Base-by-base conservation (phyloP, 805 yeast species). In the Candida peoriensis region DNA sequence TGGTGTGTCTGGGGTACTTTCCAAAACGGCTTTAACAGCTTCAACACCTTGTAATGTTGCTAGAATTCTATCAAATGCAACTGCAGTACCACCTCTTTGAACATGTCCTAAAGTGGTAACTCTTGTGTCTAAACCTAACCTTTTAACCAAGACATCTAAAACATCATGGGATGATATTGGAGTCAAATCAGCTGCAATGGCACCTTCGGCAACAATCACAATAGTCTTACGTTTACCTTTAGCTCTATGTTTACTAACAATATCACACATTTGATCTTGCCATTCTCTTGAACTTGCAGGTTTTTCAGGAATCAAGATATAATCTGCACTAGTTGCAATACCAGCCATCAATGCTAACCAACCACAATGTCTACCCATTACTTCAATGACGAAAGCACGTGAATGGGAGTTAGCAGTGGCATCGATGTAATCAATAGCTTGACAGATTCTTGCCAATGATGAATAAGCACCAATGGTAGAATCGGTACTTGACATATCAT, bases 331-430 rank as follows among this genome's bases (percentile, higher is more conserved):
- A 12, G 87, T 77, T 11, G 87, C 74, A 40, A 83, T 68, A 44
- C 93, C 94, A 13, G 90, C 78, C 82, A 81, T 76, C 42, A 83
- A 63, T 1, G 84, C 90, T 43, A 83, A 68, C 94, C 94, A 83
- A 43, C 94, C 94, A 66, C 94, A 83, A 57, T 83, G 88, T 60
- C 94, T 71, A 41, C 94, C 94, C 94, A 83, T 83, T 14, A 83
- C 94, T 63, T 83, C 94, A 27, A 83, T 78, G 26, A 83, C 85
- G 52, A 83, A 83, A 4, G 90, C 93, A 55, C 94, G 66, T 20
- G 87, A 81, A 57, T 83, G 94, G 2, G 89, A 81, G 34, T 74
- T 73, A 17, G 94, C 94, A 17, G 94, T 83, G 17, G 89, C 87
- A 56, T 82, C 90, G 41, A 83, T 82, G 54, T 80, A 83, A 60